Percentiles rank a stretch among this genome's conserved stretches.
These are phyloP conservation scores for Candida quercuum DNA, from an alignment of 805 yeast species.

Conservation along the genomic window DNA sequence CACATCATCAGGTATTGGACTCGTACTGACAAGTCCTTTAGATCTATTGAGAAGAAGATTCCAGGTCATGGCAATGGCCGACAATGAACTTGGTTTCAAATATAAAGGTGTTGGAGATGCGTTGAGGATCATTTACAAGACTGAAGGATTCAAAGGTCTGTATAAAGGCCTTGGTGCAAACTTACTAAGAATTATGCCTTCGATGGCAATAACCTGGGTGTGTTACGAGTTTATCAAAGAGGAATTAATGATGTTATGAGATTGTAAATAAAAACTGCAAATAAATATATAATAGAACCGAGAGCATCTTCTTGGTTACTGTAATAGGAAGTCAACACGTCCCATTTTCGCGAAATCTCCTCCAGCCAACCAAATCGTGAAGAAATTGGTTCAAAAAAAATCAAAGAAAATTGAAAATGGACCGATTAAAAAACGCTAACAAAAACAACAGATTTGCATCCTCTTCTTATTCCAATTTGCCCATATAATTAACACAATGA, in stretches of 20 bases:
- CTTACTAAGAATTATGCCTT: slow-evolving; percentile 84
- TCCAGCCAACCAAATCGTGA: slow-evolving; percentile 12
- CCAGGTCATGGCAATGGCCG: slow-evolving; percentile 83
- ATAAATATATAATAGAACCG: neutral
- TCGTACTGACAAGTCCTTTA: slow-evolving; percentile 85
- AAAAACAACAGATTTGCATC: neutral
- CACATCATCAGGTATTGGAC: slow-evolving; percentile 82
- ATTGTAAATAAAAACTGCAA: neutral
- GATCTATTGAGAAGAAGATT: slow-evolving; percentile 85
- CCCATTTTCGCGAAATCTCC: neutral
- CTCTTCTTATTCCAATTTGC: too few species aligned
- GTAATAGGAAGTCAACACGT: neutral
- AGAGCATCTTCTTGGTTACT: neutral
- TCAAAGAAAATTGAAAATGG: neutral
- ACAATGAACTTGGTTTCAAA: slow-evolving; percentile 70
- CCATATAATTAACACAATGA: slow-evolving; percentile 30
- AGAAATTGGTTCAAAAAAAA: slow-evolving; percentile 1
- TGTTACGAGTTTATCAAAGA: slow-evolving; percentile 71
- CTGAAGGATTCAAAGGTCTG: slow-evolving; percentile 71
- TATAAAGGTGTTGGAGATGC: slow-evolving; percentile 79
- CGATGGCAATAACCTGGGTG: slow-evolving; percentile 95
- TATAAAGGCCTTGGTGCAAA: slow-evolving; percentile 77
- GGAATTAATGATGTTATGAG: slow-evolving; percentile 14
- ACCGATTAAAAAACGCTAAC: neutral
- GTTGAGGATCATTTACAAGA: slow-evolving; percentile 54